Percentiles rank a stretch among this genome's conserved stretches.
Conservation (phyloP, 2,329 filamentous ascomycete species). For the Penicillium rolfsii region DNA sequence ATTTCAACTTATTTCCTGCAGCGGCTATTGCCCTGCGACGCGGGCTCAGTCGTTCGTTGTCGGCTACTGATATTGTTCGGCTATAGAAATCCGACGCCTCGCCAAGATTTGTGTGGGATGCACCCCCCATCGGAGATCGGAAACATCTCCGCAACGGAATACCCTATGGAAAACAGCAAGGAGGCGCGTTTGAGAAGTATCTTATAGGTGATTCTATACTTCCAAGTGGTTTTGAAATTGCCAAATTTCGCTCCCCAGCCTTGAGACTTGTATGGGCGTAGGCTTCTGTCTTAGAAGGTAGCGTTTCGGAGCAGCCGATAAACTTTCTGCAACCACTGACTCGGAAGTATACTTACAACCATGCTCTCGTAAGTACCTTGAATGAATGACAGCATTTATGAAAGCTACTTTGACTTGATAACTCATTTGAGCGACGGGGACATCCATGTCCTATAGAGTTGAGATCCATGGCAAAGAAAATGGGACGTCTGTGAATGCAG, state of each 20-base stretch:
- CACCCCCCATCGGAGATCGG: not conserved
- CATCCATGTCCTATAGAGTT: too few relatives aligned
- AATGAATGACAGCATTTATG: not conserved
- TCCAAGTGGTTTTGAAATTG: not conserved
- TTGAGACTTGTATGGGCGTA: not conserved
- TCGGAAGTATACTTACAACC: not conserved
- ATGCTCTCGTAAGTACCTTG: not conserved
- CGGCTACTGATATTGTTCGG: constrained; percentile 21
- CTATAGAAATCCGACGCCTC: constrained; percentile 21
- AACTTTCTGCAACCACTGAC: not conserved
- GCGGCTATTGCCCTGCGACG: constrained; percentile 14
- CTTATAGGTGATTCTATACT: not conserved
- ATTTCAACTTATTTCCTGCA: not conserved
- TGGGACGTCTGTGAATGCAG: too few relatives aligned
- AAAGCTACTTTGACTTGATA: too few relatives aligned
- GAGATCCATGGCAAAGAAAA: too few relatives aligned
- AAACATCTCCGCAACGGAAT: not conserved
- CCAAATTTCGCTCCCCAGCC: not conserved
- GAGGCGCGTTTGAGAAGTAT: too few relatives aligned
- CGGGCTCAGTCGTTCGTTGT: constrained; percentile 4
- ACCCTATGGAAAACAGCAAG: not conserved
- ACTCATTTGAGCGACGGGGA: too few relatives aligned
- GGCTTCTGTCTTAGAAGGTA: not conserved
- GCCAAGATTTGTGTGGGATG: not conserved
- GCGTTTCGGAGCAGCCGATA: not conserved